Evolutionary conservation across 345 rosid species (phyloP).

Genomic region (Rhodamnia rubescens): DNA sequence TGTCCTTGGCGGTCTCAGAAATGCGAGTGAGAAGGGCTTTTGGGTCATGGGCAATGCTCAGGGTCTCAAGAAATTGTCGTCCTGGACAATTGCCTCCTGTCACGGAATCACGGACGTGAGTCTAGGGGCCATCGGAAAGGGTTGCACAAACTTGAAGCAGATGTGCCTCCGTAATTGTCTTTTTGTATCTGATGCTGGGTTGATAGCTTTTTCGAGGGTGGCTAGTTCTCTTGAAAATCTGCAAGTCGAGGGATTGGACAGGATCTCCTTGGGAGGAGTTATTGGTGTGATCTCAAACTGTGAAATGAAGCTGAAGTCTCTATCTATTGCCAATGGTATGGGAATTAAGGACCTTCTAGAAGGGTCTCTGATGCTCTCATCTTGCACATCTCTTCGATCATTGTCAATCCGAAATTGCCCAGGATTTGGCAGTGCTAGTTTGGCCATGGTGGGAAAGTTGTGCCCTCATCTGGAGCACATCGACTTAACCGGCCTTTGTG

Average conservation of each 20-base stretch:
- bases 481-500: conserved; percentile 42
- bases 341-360: conserved; percentile 43
- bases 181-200: conserved; percentile 51
- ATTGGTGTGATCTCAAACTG: conserved; percentile 34
- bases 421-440: conserved; percentile 46
- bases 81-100: conserved; percentile 46
- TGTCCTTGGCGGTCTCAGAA: conserved; percentile 31
- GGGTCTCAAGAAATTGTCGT: conserved; percentile 38
- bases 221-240: conserved; percentile 57
- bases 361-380: conserved; percentile 11
- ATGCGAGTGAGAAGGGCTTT: conserved; percentile 63
- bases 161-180: conserved; percentile 55
- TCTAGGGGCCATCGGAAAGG: conserved; percentile 47
- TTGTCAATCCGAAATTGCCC: conserved; percentile 54
- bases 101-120: conserved; percentile 55
- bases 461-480: conserved; percentile 63
- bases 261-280: conserved; percentile 40
- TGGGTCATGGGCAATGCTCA: conserved; percentile 81
- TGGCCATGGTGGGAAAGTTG: conserved; percentile 43
- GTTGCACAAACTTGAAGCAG: conserved; percentile 49
- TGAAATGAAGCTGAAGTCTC: conserved; percentile 38
- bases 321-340: conserved; percentile 44
- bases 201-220: conserved; percentile 35
- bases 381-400: conserved; percentile 40
- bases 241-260: conserved; percentile 56